Evolutionary conservation across 1,284 basidiomycete genomes (phyloP).

Genomic region (Farysia itapuensis): DNA sequence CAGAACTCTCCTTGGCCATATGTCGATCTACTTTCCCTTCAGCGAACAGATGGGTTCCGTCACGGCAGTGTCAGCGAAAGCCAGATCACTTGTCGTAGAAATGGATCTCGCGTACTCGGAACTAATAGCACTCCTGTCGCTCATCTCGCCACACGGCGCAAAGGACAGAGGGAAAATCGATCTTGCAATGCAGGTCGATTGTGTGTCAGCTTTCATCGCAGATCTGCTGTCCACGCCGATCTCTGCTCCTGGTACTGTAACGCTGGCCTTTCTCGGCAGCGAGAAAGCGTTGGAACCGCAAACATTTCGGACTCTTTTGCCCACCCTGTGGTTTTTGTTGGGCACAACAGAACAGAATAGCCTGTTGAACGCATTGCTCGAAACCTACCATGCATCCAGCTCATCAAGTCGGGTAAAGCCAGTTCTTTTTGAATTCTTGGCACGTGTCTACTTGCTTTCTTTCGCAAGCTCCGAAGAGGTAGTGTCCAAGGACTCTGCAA

Average conservation of each 20-base stretch:
- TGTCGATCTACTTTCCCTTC: constrained; percentile 45
- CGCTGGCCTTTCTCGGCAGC: constrained; percentile 5
- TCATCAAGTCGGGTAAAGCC: constrained; percentile 24
- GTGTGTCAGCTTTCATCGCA: constrained; percentile 25
- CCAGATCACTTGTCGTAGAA: constrained; percentile 15
- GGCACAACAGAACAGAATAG: constrained; percentile 14
- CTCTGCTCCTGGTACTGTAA: constrained; percentile 15
- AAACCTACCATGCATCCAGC: constrained; percentile 15
- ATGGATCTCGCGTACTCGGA: constrained; percentile 42
- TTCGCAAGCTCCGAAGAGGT: constrained; percentile 6
- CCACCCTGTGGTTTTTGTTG: constrained; percentile 42
- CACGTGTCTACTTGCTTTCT: constrained; percentile 20
- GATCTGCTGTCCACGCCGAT: constrained; percentile 12
- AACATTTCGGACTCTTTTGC: constrained; percentile 36
- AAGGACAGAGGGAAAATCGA: constrained; percentile 27
- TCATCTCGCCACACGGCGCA: constrained; percentile 2
- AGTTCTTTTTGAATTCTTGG: constrained; percentile 39
- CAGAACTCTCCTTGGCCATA: constrained; percentile 19
- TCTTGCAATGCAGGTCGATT: constrained; percentile 22
- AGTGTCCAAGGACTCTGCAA: constrained; percentile 3
- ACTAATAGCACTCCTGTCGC: constrained; percentile 26
- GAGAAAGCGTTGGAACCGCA: constrained; percentile 16
- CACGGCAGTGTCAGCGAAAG: constrained; percentile 20
- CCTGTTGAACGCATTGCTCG: constrained; percentile 17
- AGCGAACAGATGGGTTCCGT: constrained; percentile 21